A percentile compares a stretch with the other conserved stretches of the same genome.
These are phyloP conservation scores for Pythium aristosporum DNA, from an alignment of 352 stramenopile species.

Conservation along the genomic window DNA sequence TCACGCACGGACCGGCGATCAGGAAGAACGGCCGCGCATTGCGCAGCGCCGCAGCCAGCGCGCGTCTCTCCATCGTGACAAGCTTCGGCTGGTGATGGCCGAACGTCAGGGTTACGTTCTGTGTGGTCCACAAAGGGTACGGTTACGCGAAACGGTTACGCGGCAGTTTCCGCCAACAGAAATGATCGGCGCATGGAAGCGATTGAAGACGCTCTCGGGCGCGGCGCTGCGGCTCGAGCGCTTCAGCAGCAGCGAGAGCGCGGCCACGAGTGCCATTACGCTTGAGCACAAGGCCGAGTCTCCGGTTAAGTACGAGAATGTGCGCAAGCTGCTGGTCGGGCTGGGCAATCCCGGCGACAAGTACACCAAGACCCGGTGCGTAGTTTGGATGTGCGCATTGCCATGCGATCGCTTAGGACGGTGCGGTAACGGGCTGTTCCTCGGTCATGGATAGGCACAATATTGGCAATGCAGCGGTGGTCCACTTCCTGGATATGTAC, in stretches of 20 bases:
- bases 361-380: constrained; percentile 69
- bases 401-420: neutral
- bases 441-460: constrained; percentile 53
- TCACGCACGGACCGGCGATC: constrained; percentile 78
- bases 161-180: neutral
- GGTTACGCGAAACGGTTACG: neutral
- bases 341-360: constrained; percentile 85
- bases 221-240: constrained; percentile 13
- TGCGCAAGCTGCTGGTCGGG: constrained; percentile 83
- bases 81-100: neutral
- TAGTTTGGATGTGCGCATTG: neutral
- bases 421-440: neutral
- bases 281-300: constrained; percentile 1
- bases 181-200: constrained; percentile 23
- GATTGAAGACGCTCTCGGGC: constrained; percentile 26
- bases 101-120: constrained; percentile 9
- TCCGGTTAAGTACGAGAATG: constrained; percentile 54
- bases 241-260: neutral
- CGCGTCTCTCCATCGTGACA: constrained; percentile 40
- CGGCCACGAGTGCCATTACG: neutral
- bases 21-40: constrained; percentile 77
- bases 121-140: constrained; percentile 20
- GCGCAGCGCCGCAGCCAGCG: constrained; percentile 53
- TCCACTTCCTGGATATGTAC: constrained; percentile 72
- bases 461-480: constrained; percentile 63